Evolutionary conservation across 192 early-diverging fungal genomes (phyloP).

Genomic region (Entrophospora sp.): DNA sequence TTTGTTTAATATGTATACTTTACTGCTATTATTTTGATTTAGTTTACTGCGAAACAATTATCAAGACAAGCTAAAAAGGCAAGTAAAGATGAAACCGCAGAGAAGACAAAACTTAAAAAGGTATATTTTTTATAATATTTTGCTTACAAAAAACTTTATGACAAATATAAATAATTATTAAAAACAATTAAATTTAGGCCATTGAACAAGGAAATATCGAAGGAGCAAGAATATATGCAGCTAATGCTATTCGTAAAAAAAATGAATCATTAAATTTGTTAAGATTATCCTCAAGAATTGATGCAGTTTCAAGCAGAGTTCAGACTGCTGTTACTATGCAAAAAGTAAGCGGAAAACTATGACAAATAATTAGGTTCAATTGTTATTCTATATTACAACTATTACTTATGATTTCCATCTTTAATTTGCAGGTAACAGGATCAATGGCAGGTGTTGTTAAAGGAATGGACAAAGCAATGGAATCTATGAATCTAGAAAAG

Average conservation of each 20-base stretch:
- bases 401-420: neutral
- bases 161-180: neutral
- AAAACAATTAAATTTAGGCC: slow-evolving; percentile 41
- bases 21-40: neutral
- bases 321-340: slow-evolving; percentile 95
- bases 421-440: slow-evolving; percentile 66
- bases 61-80: slow-evolving; percentile 76
- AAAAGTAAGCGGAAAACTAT: too few species aligned
- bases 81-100: slow-evolving; percentile 71
- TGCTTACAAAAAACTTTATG: neutral
- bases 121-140: slow-evolving; percentile 26
- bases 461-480: slow-evolving; percentile 91
- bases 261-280: slow-evolving; percentile 87
- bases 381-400: neutral
- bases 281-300: slow-evolving; percentile 80
- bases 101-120: slow-evolving; percentile 85
- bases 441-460: slow-evolving; percentile 85
- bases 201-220: slow-evolving; percentile 90
- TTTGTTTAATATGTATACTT: neutral
- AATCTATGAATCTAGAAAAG: slow-evolving; percentile 93
- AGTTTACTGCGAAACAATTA: slow-evolving; percentile 91
- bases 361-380: too few species aligned
- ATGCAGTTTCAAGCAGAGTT: slow-evolving; percentile 83
- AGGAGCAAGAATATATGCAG: slow-evolving; percentile 86
- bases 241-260: slow-evolving; percentile 96